phyloP scores from a whole-genome alignment of 1,284 basidiomycete genomes.

The Microstroma glucosiphilum region DNA sequence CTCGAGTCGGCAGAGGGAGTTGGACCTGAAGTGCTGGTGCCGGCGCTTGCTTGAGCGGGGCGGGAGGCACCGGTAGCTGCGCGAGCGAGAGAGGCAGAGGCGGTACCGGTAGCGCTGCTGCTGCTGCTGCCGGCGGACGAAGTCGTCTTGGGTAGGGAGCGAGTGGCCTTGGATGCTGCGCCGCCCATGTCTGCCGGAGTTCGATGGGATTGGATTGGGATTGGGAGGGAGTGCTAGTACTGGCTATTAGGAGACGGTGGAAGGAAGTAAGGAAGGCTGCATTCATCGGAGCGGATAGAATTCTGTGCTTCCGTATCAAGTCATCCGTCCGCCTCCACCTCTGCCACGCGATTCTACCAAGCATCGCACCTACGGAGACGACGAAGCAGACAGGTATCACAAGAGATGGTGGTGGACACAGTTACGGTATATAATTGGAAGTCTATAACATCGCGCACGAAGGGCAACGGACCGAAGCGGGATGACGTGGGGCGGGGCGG shows the following conservation, averaged over 20 bases:
- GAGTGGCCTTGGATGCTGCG: slow-evolving; percentile 4
- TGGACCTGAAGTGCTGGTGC: not conserved
- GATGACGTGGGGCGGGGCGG: no score
- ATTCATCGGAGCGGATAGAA: no score
- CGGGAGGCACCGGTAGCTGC: not conserved
- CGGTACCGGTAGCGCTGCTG: not conserved
- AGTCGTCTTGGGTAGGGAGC: not conserved
- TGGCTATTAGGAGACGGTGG: not conserved
- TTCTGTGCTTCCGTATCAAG: no score
- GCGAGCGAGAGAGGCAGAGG: not conserved
- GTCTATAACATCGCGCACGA: no score
- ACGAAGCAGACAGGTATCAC: no score
- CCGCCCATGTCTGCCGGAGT: not conserved
- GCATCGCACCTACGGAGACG: no score
- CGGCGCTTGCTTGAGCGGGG: not conserved
- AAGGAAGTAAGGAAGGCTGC: no score
- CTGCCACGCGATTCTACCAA: no score
- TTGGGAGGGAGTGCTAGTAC: not conserved
- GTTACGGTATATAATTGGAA: no score
- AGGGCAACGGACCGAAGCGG: no score
- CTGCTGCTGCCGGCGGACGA: not conserved
- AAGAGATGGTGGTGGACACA: no score
- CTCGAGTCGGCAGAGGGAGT: not conserved
- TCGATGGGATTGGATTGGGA: not conserved
- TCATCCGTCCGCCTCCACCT: no score